Evolutionary conservation across 1,284 basidiomycete genomes (phyloP).

Genomic region (Irpex lacteus): DNA sequence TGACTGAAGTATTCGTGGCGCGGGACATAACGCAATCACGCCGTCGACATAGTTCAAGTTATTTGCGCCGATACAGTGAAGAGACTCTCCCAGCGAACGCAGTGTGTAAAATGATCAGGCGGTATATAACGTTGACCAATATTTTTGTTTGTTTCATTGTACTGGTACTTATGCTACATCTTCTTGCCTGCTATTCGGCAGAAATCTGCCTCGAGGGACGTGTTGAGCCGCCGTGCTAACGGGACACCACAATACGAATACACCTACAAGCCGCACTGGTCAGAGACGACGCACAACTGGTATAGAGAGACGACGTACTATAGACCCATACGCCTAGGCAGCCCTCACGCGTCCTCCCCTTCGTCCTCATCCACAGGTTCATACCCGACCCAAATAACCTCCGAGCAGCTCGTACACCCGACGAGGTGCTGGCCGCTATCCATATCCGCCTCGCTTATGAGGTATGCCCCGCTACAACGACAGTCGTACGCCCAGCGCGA

Average conservation of each 20-base stretch:
- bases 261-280: too few species aligned
- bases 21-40: neutral
- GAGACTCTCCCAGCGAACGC: neutral
- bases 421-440: slow-evolving; percentile 66
- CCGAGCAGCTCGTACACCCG: slow-evolving; percentile 70
- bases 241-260: too few species aligned
- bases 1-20: slow-evolving; percentile 12
- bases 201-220: too few species aligned
- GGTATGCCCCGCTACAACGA: slow-evolving; percentile 68
- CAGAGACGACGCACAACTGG: too few species aligned
- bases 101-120: too few species aligned
- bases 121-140: too few species aligned
- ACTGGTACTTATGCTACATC: too few species aligned
- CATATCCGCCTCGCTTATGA: slow-evolving; percentile 53
- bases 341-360: neutral
- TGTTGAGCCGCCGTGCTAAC: too few species aligned
- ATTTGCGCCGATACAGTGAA: neutral
- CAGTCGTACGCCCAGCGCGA: slow-evolving; percentile 54
- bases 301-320: too few species aligned
- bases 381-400: slow-evolving; percentile 77
- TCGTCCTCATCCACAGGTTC: slow-evolving; percentile 44
- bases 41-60: neutral
- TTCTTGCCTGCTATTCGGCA: too few species aligned
- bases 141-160: too few species aligned
- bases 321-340: neutral